Percentiles rank a stretch among this genome's conserved stretches.
Evolutionary conservation across 768 basidiomycete genomes (phyloP).

Genomic region (Agaricus blazei): DNA sequence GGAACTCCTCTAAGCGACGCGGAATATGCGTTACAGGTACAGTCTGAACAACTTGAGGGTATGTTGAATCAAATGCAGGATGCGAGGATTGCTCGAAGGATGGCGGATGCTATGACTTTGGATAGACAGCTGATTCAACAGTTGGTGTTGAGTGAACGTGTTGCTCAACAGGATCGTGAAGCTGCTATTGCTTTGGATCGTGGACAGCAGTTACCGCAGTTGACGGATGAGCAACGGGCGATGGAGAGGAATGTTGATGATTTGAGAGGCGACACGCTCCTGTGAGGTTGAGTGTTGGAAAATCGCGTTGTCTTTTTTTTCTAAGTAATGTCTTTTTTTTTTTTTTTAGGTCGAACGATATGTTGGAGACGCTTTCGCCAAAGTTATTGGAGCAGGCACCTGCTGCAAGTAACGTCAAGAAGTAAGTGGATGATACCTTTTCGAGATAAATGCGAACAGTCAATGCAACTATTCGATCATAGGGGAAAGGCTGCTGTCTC

Average conservation of each 20-base stretch:
- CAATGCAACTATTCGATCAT: background rate
- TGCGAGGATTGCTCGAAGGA: slow-evolving; percentile 32
- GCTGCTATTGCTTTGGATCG: slow-evolving; percentile 33
- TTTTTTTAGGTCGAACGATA: background rate
- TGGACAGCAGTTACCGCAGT: slow-evolving; percentile 24
- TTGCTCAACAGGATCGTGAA: slow-evolving; percentile 34
- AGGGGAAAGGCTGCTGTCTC: background rate
- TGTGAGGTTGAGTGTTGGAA: background rate
- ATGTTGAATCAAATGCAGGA: slow-evolving; percentile 30
- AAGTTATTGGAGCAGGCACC: background rate
- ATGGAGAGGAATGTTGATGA: slow-evolving; percentile 10
- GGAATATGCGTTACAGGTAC: slow-evolving; percentile 38
- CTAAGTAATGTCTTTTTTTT: background rate
- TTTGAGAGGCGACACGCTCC: background rate
- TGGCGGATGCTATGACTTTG: slow-evolving; percentile 33
- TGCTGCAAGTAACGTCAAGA: background rate
- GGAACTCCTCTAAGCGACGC: slow-evolving; percentile 32
- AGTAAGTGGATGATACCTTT: background rate
- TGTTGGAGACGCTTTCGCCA: slow-evolving; percentile 2
- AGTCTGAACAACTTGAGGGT: slow-evolving; percentile 28
- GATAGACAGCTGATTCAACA: slow-evolving; percentile 29
- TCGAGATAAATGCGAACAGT: background rate
- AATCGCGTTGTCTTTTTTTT: background rate
- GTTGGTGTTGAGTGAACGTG: slow-evolving; percentile 26
- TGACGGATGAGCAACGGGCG: slow-evolving; percentile 16